Evolutionary conservation across 495 filamentous ascomycete genomes (phyloP).

Genomic region (Daldinia concentrica): DNA sequence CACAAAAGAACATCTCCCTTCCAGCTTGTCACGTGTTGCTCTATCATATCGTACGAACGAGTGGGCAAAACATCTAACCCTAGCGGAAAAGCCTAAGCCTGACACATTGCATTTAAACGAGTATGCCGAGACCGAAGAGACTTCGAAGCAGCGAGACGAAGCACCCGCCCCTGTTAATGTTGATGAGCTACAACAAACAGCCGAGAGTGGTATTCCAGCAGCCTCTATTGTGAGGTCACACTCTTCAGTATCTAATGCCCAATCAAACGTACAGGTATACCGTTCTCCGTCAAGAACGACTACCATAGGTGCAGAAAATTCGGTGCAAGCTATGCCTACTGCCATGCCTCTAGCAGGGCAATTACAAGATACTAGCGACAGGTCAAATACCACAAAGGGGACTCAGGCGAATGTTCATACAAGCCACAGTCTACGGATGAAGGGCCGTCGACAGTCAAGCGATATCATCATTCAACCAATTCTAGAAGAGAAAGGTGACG

Average conservation of each 20-base stretch:
- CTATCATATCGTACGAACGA: slow-evolving; percentile 91
- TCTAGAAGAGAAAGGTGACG: slow-evolving; percentile 48
- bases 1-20: slow-evolving; percentile 61
- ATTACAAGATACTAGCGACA: slow-evolving; percentile 31
- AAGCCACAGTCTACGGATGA: slow-evolving; percentile 23
- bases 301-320: slow-evolving; percentile 53
- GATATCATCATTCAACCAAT: slow-evolving; percentile 51
- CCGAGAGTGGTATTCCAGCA: slow-evolving; percentile 58
- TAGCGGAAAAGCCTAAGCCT: slow-evolving; percentile 78
- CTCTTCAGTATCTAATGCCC: slow-evolving; percentile 46
- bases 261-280: slow-evolving; percentile 49
- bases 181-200: slow-evolving; percentile 74
- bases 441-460: slow-evolving; percentile 40
- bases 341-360: slow-evolving; percentile 16
- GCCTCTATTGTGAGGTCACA: slow-evolving; percentile 49
- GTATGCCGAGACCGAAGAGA: slow-evolving; percentile 39
- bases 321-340: slow-evolving; percentile 49
- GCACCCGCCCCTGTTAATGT: slow-evolving; percentile 69
- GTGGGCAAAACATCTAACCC: slow-evolving; percentile 90
- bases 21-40: slow-evolving; percentile 73
- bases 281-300: slow-evolving; percentile 53
- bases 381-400: slow-evolving; percentile 35
- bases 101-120: slow-evolving; percentile 65
- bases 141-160: slow-evolving; percentile 53
- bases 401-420: slow-evolving; percentile 30